Evolutionary conservation across 768 basidiomycete species (phyloP), one percentile per base, ranked within the genome.

Genomic region (Termitomyces sp.): DNA sequence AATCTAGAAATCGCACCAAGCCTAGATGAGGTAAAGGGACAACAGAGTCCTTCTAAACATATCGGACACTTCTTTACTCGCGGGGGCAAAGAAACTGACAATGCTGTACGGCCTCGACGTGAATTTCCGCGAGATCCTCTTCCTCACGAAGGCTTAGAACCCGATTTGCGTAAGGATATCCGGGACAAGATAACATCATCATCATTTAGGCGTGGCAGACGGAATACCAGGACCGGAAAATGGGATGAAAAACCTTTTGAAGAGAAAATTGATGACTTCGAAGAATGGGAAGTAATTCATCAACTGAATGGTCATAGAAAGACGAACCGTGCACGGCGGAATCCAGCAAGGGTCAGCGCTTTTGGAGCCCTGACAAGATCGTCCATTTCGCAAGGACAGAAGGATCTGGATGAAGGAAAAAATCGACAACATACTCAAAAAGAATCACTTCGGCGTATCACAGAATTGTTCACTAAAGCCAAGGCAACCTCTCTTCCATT

Each of bases 1-100:
- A 61, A 61, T 31, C 49, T 61, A 5, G 56, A 57, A 32, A 58
- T 63, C n/a, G 63, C 63, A 8, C 60, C 62, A 37, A 34, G 24
- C 27, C 37, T 26, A n/a, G 16, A 42, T 27, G 36, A n/a, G 18
- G 32, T 9, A 49, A 14, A 22, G 12, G 4, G 36, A n/a, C 18
- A 26, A 51, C 16, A 3, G 16, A 51, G 26, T 31, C 22, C 39
- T 22, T 53, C 20, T 12, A 43, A 32, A 22, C 20, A 12, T n/a
- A 7, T 13, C 20, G 2, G 5, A 20, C 52, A 14, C 4, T 6
- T n/a, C 9, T 5, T 55, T 20, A 14, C 9, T 29, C 32, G 44
- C 16, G 55, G 46, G 9, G 47, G 46, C 32, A 20, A 22, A 48
- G n/a, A 12, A 34, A 18, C 13, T 41, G 4, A 18, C 39, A 41